phyloP scores from a whole-genome alignment of 2,329 filamentous ascomycete species.

The Hypoxylon sp. region DNA sequence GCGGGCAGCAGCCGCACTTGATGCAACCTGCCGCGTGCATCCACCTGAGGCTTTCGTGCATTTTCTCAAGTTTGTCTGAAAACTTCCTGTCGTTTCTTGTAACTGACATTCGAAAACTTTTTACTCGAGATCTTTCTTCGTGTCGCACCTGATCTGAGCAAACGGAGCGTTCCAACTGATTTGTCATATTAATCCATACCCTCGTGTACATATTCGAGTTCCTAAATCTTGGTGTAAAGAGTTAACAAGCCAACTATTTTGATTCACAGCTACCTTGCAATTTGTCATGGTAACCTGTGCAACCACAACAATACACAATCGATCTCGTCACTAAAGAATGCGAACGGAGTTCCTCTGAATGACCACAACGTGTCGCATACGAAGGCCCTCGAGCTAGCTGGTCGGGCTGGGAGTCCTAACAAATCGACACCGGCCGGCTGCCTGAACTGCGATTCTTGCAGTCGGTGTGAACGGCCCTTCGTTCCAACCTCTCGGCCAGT shows the following conservation, averaged over 20 bases:
- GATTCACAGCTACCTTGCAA: conserved; percentile 31
- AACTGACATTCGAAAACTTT: conserved; percentile 2
- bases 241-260: conserved; percentile 21
- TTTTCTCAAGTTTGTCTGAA: conserved; percentile 29
- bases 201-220: conserved; percentile 17
- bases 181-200: conserved; percentile 12
- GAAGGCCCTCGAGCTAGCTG: conserved; percentile 31
- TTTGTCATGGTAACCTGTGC: conserved; percentile 31
- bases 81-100: conserved; percentile 25
- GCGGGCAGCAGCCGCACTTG: conserved; percentile 37
- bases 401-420: conserved; percentile 24
- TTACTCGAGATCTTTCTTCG: background rate
- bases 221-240: background rate
- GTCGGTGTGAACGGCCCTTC: conserved; percentile 41
- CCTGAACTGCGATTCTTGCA: conserved; percentile 46
- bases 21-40: conserved; percentile 42
- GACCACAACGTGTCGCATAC: conserved; percentile 27
- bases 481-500: conserved; percentile 20
- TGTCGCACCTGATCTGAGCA: background rate
- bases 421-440: conserved; percentile 43
- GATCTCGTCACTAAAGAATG: conserved; percentile 14
- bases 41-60: conserved; percentile 32
- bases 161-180: conserved; percentile 9
- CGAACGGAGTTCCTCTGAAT: conserved; percentile 28
- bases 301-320: conserved; percentile 35